phyloP scores from a whole-genome alignment of 164 flowering plant species.

The Chimonanthus praecox region DNA sequence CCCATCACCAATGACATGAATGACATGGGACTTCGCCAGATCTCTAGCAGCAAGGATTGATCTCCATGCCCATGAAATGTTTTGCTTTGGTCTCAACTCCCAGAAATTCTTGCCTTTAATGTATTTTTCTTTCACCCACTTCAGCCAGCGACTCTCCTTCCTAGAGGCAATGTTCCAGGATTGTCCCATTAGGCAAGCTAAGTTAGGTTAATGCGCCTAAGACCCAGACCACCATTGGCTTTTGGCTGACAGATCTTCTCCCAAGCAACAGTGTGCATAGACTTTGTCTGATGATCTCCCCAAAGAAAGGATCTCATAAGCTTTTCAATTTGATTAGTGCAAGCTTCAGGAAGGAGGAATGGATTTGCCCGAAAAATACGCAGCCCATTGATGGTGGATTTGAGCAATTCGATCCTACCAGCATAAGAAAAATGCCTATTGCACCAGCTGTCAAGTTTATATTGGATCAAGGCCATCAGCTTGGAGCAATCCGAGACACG shows the following conservation, averaged over 20 bases:
- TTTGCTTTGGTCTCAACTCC: neutral
- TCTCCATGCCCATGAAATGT: neutral
- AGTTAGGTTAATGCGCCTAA: neutral
- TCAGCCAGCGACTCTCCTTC: neutral
- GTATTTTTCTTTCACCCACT: neutral
- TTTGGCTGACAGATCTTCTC: neutral
- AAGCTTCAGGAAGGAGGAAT: neutral
- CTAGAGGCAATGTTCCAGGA: neutral
- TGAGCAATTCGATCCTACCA: neutral
- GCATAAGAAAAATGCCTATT: no score
- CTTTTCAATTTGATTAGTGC: neutral
- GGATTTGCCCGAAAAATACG: neutral
- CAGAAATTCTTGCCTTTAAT: neutral
- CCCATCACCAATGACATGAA: neutral
- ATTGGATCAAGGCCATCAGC: neutral
- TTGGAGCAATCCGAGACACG: neutral
- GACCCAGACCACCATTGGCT: neutral
- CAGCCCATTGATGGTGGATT: neutral
- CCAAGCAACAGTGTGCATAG: neutral
- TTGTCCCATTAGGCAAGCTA: neutral
- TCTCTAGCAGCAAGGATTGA: neutral
- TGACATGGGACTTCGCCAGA: neutral
- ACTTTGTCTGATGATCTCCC: neutral
- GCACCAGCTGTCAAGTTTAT: no score
- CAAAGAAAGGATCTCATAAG: no score